Evolutionary conservation across 2,329 filamentous ascomycete genomes (phyloP), one percentile per base, ranked within the genome.

Genomic region (Seiridium cupressi): DNA sequence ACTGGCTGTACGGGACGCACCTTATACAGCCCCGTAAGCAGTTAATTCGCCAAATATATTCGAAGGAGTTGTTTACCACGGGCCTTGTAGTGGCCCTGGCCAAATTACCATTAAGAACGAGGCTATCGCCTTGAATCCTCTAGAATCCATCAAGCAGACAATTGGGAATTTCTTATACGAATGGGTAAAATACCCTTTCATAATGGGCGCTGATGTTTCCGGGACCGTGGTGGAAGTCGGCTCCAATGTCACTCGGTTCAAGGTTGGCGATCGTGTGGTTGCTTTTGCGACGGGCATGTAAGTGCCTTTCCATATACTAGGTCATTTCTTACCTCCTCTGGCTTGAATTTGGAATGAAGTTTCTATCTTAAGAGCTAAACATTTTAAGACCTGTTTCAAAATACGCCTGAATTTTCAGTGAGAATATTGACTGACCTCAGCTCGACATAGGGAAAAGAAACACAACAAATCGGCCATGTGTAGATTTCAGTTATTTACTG

Each of bases 191-290:
- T 68, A 72, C 0, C 78, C 78, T 4, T 69, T 74, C 3, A 69
- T 81, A 5, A 68, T 78, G 3, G 84, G 84, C 36, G 83, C 79
- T 62, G 82, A 85, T 65, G 84, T 78, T 61, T 71, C 81, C n/a
- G 84, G 85, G 42, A 70, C 78, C 1, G 80, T 87, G 11, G 79
- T 82, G 55, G 77, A 77, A 35, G 73, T 85, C 26, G 84, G 84
- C 26, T 69, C 73, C 5, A 72, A 73, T 3, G 55, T 10, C 3
- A n/a, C 3, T 10, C 82, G 85, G 3, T 80, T 81, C 63, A 77
- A 79, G 63, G 71, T 73, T 59, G 84, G 84, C 11, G 84, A 87
- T 64, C 75, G 79, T 3, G 75, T 87, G 40, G 77, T 76, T 40
- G 82, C 83, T 0, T 79, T 82, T 57, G 72, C 73, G 5, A 81